Percentiles rank a stretch among this genome's conserved stretches.
Evolutionary conservation across 75 land plant species (phyloP).

Genomic region (Sequoiadendron giganteum): DNA sequence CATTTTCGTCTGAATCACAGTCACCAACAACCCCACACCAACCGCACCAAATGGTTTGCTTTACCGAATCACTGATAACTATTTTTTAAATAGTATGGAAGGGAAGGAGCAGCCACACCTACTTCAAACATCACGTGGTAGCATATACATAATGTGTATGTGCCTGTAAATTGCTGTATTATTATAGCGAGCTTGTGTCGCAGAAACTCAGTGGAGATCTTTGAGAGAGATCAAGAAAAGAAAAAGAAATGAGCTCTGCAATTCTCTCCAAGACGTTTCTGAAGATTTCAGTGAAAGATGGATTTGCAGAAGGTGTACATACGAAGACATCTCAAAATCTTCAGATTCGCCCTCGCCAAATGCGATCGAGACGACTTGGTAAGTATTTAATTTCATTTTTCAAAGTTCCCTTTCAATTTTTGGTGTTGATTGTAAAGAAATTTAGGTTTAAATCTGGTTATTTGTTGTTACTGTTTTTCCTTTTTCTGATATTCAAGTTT

Average conservation of each 20-base stretch:
- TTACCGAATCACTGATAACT: not conserved
- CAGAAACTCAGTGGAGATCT: not conserved
- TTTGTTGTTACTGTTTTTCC: not conserved
- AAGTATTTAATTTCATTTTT: not conserved
- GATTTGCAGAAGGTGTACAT: not conserved
- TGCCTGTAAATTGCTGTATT: not conserved
- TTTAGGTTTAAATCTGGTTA: not conserved
- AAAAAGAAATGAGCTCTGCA: not conserved
- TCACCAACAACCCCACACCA: constrained; percentile 3
- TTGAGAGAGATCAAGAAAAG: not conserved
- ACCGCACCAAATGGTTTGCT: not conserved
- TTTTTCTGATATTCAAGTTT: not conserved
- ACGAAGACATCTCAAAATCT: not conserved
- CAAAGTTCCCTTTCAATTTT: too few relatives aligned
- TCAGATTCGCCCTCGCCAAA: not conserved
- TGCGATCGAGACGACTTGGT: not conserved
- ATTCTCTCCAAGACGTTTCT: not conserved
- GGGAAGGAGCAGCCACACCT: not conserved
- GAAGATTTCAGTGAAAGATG: not conserved
- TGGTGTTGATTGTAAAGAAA: too few relatives aligned
- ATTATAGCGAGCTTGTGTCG: not conserved
- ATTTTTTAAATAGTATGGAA: not conserved
- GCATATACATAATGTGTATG: not conserved
- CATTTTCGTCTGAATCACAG: not conserved
- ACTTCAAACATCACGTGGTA: not conserved